Evolutionary conservation across 768 basidiomycete species (phyloP).

Genomic region (Kondoa malvinella): DNA sequence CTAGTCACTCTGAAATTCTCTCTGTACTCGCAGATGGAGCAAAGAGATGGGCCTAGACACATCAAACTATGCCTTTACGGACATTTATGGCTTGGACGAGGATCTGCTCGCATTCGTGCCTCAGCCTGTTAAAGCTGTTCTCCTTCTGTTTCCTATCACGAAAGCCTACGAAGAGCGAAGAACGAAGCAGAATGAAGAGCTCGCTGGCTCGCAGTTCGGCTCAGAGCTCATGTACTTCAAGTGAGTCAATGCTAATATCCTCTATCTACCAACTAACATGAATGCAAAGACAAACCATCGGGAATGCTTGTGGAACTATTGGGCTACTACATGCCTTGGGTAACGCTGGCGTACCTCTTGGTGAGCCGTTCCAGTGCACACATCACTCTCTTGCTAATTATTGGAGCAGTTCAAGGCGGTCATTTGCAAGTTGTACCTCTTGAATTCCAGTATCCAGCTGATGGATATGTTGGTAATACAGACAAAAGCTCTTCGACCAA

Average conservation of each 20-base stretch:
- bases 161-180: constrained; percentile 39
- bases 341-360: constrained; percentile 47
- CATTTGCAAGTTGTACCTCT: neutral
- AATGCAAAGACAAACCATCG: constrained; percentile 38
- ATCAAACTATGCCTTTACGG: constrained; percentile 4
- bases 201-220: constrained; percentile 37
- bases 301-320: constrained; percentile 74
- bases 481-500: constrained; percentile 42
- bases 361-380: neutral
- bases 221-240: constrained; percentile 67
- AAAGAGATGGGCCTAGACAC: constrained; percentile 11
- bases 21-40: neutral
- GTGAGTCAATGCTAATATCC: constrained; percentile 9
- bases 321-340: constrained; percentile 65
- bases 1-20: constrained; percentile 3
- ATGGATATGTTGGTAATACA: neutral
- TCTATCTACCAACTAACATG: neutral
- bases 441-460: neutral
- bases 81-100: constrained; percentile 18
- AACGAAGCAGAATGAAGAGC: constrained; percentile 44
- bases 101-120: constrained; percentile 58
- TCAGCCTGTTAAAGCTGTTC: constrained; percentile 58
- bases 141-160: constrained; percentile 63
- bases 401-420: neutral
- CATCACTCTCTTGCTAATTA: neutral